A percentile compares a stretch with the other conserved stretches of the same genome.
Conservation (phyloP, 139 green algal species). For the Coccomyxa sp. region DNA sequence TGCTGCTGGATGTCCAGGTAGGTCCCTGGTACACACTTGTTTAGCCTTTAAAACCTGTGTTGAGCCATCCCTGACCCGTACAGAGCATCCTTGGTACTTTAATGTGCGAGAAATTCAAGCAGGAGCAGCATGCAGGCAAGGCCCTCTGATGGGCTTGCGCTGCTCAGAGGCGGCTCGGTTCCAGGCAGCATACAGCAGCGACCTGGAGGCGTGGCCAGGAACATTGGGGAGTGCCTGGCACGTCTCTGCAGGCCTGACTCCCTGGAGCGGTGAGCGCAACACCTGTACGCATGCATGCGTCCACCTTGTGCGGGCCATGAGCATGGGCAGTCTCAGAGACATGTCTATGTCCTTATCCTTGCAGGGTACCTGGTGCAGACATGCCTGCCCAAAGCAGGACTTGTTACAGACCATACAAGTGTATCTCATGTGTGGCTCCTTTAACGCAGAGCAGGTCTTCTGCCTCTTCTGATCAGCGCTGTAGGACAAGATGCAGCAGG, state of each 20-base stretch:
- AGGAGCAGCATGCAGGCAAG: background rate
- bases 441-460: background rate
- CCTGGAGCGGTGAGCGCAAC: too few relatives aligned
- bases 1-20: conserved; percentile 40
- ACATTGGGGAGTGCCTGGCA: conserved; percentile 49
- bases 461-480: conserved; percentile 36
- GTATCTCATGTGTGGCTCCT: background rate
- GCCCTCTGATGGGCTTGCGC: background rate
- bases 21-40: background rate
- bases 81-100: background rate
- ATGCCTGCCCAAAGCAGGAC: background rate
- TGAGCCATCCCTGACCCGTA: too few relatives aligned
- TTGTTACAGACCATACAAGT: background rate
- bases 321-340: conserved; percentile 7
- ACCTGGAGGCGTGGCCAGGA: conserved; percentile 54
- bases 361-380: background rate
- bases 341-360: background rate
- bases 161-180: conserved; percentile 28
- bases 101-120: background rate
- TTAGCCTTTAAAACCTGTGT: background rate
- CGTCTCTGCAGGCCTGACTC: conserved; percentile 8
- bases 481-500: conserved; percentile 43
- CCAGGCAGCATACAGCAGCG: conserved; percentile 40
- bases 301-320: conserved; percentile 5
- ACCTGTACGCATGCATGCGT: background rate